Evolutionary conservation across 768 basidiomycete genomes (phyloP), one percentile per base, ranked within the genome.

Genomic region (Suillus cothurnatus): DNA sequence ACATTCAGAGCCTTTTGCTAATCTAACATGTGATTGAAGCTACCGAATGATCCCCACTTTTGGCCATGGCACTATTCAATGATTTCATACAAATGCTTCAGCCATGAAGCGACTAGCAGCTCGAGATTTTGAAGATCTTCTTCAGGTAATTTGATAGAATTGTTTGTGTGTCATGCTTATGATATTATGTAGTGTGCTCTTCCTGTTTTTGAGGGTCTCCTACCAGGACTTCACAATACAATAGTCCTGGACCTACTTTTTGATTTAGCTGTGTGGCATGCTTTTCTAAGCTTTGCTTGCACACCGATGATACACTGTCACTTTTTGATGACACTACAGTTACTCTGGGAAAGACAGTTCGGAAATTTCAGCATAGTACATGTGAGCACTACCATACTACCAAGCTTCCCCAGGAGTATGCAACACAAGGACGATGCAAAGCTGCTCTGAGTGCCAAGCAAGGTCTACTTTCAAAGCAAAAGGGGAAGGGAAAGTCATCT

Each of bases 141-240:
- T 68, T 6, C 67, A 68, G 57, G 39, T 66, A 36, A n/a, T n/a
- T n/a, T n/a, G n/a, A n/a, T n/a, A n/a, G n/a, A n/a, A n/a, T n/a
- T n/a, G n/a, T n/a, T n/a, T n/a, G n/a, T n/a, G n/a, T n/a, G n/a
- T n/a, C n/a, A n/a, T n/a, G n/a, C n/a, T n/a, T n/a, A n/a, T n/a
- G n/a, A n/a, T n/a, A n/a, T n/a, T n/a, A n/a, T n/a, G n/a, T n/a
- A 77, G 76, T 77, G 74, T 45, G 52, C 68, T 0, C 75, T 80
- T 0, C 79, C 80, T 1, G 68, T 63, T 5, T 71, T 81, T 26
- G 73, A 76, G 19, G 73, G 73, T 21, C 72, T 79, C 6, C 61
- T 71, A 23, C 69, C 67, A 47, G 60, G 6, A 52, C 61, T 19
- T n/a, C 64, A 71, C 32, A 63, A 70, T 47, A 41, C 60, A 17